These are phyloP conservation scores for Grigorovia humatica DNA, from an alignment of 805 yeast species.

Conservation along the genomic window DNA sequence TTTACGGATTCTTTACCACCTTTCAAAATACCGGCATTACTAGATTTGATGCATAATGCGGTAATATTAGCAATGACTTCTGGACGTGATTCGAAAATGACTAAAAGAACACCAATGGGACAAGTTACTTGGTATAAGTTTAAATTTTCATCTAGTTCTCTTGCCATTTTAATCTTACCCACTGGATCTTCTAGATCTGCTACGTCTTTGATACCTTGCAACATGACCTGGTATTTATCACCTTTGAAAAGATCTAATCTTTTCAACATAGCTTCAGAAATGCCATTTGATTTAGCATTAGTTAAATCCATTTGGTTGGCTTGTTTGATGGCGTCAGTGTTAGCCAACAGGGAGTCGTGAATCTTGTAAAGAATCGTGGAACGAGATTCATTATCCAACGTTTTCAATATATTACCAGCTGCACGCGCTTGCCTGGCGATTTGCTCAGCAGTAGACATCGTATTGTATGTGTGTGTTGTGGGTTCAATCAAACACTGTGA, in stretches of 20 bases:
- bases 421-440: conserved; percentile 72
- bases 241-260: conserved; percentile 72
- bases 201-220: conserved; percentile 89
- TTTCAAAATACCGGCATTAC: conserved; percentile 91
- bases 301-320: conserved; percentile 74
- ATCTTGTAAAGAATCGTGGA: conserved; percentile 63
- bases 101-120: conserved; percentile 88
- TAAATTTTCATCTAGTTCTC: conserved; percentile 82
- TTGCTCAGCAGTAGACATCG: conserved; percentile 36
- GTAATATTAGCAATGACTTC: conserved; percentile 98
- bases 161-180: conserved; percentile 76
- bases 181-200: conserved; percentile 85
- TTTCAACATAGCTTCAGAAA: conserved; percentile 65
- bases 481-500: no score
- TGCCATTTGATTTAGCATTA: conserved; percentile 48
- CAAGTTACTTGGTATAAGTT: conserved; percentile 75
- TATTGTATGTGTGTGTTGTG: no score
- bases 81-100: conserved; percentile 93
- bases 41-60: conserved; percentile 90
- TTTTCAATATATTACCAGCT: conserved; percentile 79
- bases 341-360: conserved; percentile 51
- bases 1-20: conserved; percentile 92
- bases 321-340: conserved; percentile 51
- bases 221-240: conserved; percentile 87
- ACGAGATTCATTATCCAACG: conserved; percentile 62